A percentile compares a stretch with the other conserved stretches of the same genome.
Conservation (phyloP, 805 yeast genomes). For the Saccharomycopsis fibuligera region DNA sequence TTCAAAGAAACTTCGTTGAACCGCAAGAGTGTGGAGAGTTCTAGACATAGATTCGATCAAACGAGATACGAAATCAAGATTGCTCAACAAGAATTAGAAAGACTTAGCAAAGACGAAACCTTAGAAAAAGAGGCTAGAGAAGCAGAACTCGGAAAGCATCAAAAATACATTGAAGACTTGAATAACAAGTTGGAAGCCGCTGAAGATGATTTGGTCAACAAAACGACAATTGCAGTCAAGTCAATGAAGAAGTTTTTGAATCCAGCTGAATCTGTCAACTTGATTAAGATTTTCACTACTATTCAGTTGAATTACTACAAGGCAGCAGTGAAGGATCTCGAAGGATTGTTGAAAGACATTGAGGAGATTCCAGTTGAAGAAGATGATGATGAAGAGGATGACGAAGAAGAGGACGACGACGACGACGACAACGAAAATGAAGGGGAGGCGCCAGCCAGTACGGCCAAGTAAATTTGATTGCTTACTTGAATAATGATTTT, state of each 20-base stretch:
- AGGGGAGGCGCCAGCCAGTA: neutral
- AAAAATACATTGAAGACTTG: slow-evolving; percentile 43
- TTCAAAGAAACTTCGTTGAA: slow-evolving; percentile 55
- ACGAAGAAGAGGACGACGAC: slow-evolving; percentile 25
- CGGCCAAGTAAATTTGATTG: too few relatives aligned
- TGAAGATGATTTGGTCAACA: slow-evolving; percentile 77
- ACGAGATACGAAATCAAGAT: slow-evolving; percentile 51
- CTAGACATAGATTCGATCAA: slow-evolving; percentile 66
- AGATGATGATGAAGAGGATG: slow-evolving; percentile 33
- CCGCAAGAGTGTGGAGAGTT: slow-evolving; percentile 62
- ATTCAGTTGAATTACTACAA: slow-evolving; percentile 64
- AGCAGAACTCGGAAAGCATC: slow-evolving; percentile 20
- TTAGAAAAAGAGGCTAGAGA: slow-evolving; percentile 13
- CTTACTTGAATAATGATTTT: too few relatives aligned
- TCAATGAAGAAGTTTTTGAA: slow-evolving; percentile 67
- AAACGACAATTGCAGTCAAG: slow-evolving; percentile 72
- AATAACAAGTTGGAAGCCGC: slow-evolving; percentile 45
- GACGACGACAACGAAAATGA: neutral
- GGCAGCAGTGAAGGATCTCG: slow-evolving; percentile 44
- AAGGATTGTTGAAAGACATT: slow-evolving; percentile 39
- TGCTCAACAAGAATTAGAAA: slow-evolving; percentile 24
- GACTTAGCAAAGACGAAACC: slow-evolving; percentile 13
- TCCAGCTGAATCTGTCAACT: slow-evolving; percentile 56
- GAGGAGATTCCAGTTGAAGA: slow-evolving; percentile 39
- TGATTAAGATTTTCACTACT: slow-evolving; percentile 59